phyloP scores from a whole-genome alignment of 257 asterid genomes.

The Gentiana straminea region DNA sequence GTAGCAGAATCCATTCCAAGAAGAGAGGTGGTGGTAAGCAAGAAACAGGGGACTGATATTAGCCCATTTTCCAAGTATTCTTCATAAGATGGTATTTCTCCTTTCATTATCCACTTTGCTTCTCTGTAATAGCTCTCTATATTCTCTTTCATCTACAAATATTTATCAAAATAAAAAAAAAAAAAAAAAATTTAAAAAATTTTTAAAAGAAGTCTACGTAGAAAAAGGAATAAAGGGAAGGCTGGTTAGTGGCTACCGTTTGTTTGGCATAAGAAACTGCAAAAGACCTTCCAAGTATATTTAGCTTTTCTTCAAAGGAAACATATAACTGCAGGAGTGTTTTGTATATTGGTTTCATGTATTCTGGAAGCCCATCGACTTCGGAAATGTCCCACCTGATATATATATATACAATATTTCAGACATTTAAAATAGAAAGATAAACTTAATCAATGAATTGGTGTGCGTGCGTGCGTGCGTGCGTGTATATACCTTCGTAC shows the following conservation, averaged over 20 bases:
- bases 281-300: not conserved
- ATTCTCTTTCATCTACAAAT: not conserved
- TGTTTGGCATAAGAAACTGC: no score
- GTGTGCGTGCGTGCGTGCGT: no score
- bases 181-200: no score
- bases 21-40: constrained; percentile 26
- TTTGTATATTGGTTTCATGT: not conserved
- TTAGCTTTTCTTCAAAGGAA: constrained; percentile 7
- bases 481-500: not conserved
- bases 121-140: constrained; percentile 12
- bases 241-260: no score
- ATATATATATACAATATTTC: not conserved
- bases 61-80: constrained; percentile 35
- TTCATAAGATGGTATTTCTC: constrained; percentile 29
- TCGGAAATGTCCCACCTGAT: constrained; percentile 15
- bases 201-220: no score
- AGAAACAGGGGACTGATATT: constrained; percentile 28
- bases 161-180: no score
- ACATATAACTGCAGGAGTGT: constrained; percentile 18
- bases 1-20: constrained; percentile 17
- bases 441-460: no score
- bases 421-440: no score
- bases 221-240: no score
- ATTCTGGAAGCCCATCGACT: constrained; percentile 4
- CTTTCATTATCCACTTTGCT: constrained; percentile 5